These are phyloP conservation scores for Quercus suber DNA, from an alignment of 306 rosid genomes.

Conservation along the genomic window DNA sequence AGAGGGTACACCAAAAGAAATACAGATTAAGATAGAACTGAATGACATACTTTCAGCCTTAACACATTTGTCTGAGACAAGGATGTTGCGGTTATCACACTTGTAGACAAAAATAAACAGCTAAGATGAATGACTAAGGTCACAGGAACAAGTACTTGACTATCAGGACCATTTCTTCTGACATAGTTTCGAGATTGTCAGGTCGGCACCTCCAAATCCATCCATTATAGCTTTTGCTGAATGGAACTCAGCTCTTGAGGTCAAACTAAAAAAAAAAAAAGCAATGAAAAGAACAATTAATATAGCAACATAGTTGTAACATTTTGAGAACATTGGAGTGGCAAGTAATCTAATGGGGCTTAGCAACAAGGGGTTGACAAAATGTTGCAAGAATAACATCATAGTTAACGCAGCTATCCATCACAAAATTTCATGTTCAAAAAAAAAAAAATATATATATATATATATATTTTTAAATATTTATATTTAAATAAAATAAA, in stretches of 20 bases:
- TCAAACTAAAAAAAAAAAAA: conserved; percentile 56
- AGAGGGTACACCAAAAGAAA: not conserved
- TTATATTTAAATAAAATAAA: not conserved
- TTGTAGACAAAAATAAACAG: not conserved
- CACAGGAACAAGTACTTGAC: not conserved
- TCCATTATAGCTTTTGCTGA: conserved; percentile 70
- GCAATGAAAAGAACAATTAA: conserved; percentile 9
- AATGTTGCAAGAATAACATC: not conserved
- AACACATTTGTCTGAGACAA: not conserved
- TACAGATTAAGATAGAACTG: not conserved
- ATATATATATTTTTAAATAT: no score
- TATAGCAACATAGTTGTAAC: not conserved
- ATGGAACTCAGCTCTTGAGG: conserved; percentile 95
- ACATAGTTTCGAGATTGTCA: conserved; percentile 62
- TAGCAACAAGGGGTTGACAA: not conserved
- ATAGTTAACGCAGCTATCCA: not conserved
- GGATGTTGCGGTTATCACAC: not conserved
- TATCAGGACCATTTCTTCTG: conserved; percentile 36
- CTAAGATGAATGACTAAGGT: not conserved
- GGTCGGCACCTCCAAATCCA: conserved; percentile 89
- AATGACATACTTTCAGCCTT: not conserved
- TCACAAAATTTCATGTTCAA: not conserved
- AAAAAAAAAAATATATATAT: no score
- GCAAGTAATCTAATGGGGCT: not conserved
- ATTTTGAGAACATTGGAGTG: not conserved